Conservation (phyloP, 768 basidiomycete species). For the Podaxis sp. region DNA sequence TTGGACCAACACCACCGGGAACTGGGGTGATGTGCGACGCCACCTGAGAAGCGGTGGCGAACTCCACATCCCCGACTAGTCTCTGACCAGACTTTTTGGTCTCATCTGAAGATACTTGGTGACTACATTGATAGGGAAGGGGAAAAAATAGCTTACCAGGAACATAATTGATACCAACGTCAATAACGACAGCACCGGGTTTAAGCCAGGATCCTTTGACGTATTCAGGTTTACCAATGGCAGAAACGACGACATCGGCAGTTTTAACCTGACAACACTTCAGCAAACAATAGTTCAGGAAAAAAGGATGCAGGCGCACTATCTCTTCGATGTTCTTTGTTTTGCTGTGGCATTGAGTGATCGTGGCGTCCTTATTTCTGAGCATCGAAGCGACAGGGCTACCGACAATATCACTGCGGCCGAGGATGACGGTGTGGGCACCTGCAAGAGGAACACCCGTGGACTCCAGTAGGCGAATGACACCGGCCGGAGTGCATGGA, state of each 20-base stretch:
- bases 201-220: constrained; percentile 96
- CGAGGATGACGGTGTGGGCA: constrained; percentile 86
- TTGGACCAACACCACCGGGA: constrained; percentile 98
- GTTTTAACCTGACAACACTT: constrained; percentile 57
- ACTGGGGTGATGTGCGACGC: constrained; percentile 96
- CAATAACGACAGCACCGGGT: constrained; percentile 92
- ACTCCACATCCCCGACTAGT: constrained; percentile 95
- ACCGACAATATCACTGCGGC: constrained; percentile 97
- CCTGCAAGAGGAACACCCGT: constrained; percentile 80
- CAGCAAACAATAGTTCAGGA: not conserved
- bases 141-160: constrained; percentile 52
- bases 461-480: constrained; percentile 86
- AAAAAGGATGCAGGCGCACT: constrained; percentile 42
- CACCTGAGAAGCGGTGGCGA: constrained; percentile 65
- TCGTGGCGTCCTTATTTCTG: constrained; percentile 88
- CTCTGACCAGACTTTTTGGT: constrained; percentile 95
- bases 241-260: constrained; percentile 93
- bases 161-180: constrained; percentile 97
- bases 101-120: constrained; percentile 48
- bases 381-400: constrained; percentile 93
- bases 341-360: constrained; percentile 95
- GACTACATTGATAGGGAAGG: not conserved
- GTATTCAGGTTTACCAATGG: constrained; percentile 91
- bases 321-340: constrained; percentile 80
- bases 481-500: constrained; percentile 94